These are phyloP conservation scores for Rhytidhysteron rufulum DNA, from an alignment of 2,329 filamentous ascomycete genomes.

Conservation along the genomic window DNA sequence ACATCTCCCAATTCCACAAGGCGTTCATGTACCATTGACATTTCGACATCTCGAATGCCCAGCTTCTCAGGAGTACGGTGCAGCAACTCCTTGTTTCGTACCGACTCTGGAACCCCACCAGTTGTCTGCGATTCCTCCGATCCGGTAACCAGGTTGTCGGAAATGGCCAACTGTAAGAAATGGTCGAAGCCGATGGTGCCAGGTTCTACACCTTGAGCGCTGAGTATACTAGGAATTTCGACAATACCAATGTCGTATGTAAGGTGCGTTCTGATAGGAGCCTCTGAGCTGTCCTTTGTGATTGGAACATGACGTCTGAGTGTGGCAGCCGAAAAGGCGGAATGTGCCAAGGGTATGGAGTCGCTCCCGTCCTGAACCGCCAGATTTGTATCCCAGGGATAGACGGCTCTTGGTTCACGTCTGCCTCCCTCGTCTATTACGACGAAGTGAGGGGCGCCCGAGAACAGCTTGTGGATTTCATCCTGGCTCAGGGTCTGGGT, in stretches of 20 bases:
- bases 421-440: slow-evolving; percentile 57
- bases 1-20: slow-evolving; percentile 47
- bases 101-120: slow-evolving; percentile 22
- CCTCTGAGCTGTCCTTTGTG: slow-evolving; percentile 10
- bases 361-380: slow-evolving; percentile 62
- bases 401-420: slow-evolving; percentile 62
- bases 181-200: slow-evolving; percentile 67
- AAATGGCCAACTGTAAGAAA: slow-evolving; percentile 61
- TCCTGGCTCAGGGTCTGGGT: slow-evolving; percentile 36
- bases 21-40: slow-evolving; percentile 30
- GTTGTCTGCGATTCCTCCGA: slow-evolving; percentile 48
- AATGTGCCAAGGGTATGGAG: slow-evolving; percentile 25
- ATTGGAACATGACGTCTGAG: slow-evolving; percentile 17
- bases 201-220: slow-evolving; percentile 67
- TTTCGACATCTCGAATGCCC: slow-evolving; percentile 33
- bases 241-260: slow-evolving; percentile 30
- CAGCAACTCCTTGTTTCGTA: slow-evolving; percentile 44
- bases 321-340: slow-evolving; percentile 35
- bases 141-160: slow-evolving; percentile 56
- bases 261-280: slow-evolving; percentile 13
- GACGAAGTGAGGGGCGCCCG: slow-evolving; percentile 71
- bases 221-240: slow-evolving; percentile 68
- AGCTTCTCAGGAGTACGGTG: slow-evolving; percentile 34
- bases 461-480: slow-evolving; percentile 68
- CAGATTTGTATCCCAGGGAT: slow-evolving; percentile 63